phyloP scores from a whole-genome alignment of 768 basidiomycete genomes.

The Tylopilus intermedius region DNA sequence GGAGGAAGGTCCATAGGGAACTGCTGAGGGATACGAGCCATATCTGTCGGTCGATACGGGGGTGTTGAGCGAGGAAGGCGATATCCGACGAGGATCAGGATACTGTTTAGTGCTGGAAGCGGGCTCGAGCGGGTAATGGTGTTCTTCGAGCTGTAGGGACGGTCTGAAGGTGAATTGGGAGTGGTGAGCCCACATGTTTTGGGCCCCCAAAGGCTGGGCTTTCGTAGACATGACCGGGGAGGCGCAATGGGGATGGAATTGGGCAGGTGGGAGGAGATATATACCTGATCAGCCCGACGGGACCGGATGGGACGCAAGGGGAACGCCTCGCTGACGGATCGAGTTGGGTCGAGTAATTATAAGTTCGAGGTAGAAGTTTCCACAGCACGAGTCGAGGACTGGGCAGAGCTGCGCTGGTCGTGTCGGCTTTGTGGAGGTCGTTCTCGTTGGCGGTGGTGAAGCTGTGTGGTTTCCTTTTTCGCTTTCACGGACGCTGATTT shows the following conservation, averaged over 20 bases:
- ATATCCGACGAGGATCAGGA: background rate
- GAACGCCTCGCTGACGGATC: slow-evolving; percentile 1
- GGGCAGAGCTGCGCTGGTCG: too few relatives aligned
- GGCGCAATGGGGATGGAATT: background rate
- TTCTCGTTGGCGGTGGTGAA: background rate
- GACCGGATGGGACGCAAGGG: background rate
- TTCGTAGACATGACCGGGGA: slow-evolving; percentile 22
- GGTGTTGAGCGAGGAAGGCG: slow-evolving; percentile 1
- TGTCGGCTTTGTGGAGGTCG: background rate
- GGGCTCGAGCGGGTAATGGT: slow-evolving; percentile 16
- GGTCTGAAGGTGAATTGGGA: slow-evolving; percentile 12
- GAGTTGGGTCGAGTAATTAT: background rate
- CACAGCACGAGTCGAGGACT: too few relatives aligned
- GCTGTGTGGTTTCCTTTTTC: background rate
- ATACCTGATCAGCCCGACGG: slow-evolving; percentile 5
- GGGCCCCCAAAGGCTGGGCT: slow-evolving; percentile 7
- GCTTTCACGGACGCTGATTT: too few relatives aligned
- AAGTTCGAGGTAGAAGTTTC: background rate
- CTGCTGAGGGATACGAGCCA: slow-evolving; percentile 11
- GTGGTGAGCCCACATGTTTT: slow-evolving; percentile 17
- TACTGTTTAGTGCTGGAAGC: background rate
- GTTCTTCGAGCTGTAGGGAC: slow-evolving; percentile 28
- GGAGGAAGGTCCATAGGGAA: slow-evolving; percentile 10
- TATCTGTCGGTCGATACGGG: slow-evolving; percentile 7
- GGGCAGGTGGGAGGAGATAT: background rate